These are phyloP conservation scores for Oryza punctata DNA, from an alignment of 176 grass and related monocot species.

Conservation along the genomic window DNA sequence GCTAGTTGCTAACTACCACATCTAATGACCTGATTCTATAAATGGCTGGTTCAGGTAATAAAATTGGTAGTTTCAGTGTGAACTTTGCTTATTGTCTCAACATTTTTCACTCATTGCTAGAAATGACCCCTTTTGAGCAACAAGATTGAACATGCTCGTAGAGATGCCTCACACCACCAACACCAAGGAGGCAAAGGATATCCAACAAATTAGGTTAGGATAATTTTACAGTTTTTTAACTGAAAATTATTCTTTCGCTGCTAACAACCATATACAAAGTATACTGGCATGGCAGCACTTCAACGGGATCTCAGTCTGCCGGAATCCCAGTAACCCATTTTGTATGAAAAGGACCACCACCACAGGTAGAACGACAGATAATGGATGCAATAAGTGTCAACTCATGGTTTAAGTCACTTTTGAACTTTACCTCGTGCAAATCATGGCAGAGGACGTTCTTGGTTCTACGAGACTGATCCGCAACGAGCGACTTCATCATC, in stretches of 20 bases:
- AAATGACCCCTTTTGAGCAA: not conserved
- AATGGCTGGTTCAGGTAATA: not conserved
- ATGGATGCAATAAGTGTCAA: not conserved
- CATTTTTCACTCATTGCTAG: not conserved
- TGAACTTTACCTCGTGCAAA: conserved; percentile 7
- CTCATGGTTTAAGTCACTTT: not conserved
- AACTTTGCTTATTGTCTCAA: not conserved
- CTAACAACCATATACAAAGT: not conserved
- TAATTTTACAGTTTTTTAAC: not conserved
- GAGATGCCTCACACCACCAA: not conserved
- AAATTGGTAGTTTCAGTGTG: not conserved
- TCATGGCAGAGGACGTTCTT: conserved; percentile 37
- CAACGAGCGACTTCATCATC: conserved; percentile 19
- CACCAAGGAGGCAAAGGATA: not conserved
- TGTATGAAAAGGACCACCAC: not conserved
- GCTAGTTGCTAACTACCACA: not conserved
- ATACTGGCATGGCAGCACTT: not conserved
- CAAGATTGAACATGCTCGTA: not conserved
- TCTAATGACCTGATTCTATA: not conserved
- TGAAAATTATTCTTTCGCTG: not conserved
- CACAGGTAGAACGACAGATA: not conserved
- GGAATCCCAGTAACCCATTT: not conserved
- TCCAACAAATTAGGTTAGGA: not conserved
- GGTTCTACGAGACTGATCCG: not conserved
- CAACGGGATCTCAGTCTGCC: not conserved